Base-by-base conservation (phyloP, 1,284 basidiomycete genomes). In the Quambalaria eucalypti region DNA sequence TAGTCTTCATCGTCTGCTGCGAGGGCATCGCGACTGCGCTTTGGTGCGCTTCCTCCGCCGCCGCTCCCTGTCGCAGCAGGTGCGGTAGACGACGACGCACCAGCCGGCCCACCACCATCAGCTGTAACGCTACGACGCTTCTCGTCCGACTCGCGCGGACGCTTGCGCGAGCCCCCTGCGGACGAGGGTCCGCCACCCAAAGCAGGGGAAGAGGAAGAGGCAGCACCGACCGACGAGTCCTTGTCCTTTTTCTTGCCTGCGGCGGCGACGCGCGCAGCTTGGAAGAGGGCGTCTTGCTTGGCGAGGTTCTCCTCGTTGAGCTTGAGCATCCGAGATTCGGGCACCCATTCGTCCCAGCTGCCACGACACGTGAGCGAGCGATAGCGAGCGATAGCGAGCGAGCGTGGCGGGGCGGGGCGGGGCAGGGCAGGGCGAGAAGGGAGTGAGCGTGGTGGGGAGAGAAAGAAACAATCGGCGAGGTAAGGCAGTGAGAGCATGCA, bases 341-440 rank as follows among this genome's bases (percentile, higher is more conserved):
- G 87, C 0, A 97, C 93, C 90, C 90, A 97, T 80, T 98, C 93
- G 78, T 97, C 93, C 93, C 93, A 52, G 30, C 28, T 31, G 21
- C n/a, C n/a, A n/a, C n/a, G n/a, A n/a, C n/a, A n/a, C n/a, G n/a
- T n/a, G n/a, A n/a, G n/a, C n/a, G n/a, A n/a, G n/a, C n/a, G n/a
- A n/a, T n/a, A n/a, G n/a, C n/a, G n/a, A n/a, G n/a, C n/a, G n/a
- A n/a, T n/a, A n/a, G n/a, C n/a, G n/a, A n/a, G n/a, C n/a, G n/a
- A n/a, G n/a, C n/a, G n/a, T n/a, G n/a, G n/a, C n/a, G n/a, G n/a
- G n/a, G n/a, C n/a, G n/a, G n/a, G n/a, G n/a, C n/a, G n/a, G n/a
- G n/a, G n/a, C n/a, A n/a, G n/a, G n/a, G n/a, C n/a, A n/a, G n/a
- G n/a, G 52, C n/a, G 29, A 49, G 51, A 8, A 25, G 1, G 44